These are phyloP conservation scores for Ogataea kodamae DNA, from an alignment of 805 yeast genomes.

Conservation along the genomic window DNA sequence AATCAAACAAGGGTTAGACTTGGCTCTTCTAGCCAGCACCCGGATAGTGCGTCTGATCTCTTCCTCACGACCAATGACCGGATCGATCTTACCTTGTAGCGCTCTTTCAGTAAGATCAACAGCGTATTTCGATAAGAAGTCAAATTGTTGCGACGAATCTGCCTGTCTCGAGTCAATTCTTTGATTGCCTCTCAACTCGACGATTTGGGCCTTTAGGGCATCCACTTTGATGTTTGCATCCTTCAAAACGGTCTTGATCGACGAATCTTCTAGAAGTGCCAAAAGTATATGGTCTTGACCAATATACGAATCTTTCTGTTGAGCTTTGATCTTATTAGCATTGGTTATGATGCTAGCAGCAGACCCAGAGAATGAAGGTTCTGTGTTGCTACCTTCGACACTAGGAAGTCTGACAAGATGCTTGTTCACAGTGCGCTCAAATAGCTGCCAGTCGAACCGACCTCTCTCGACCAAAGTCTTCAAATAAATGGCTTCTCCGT, in stretches of 20 bases:
- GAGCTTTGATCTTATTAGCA: slow-evolving; percentile 73
- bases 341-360: slow-evolving; percentile 69
- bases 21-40: slow-evolving; percentile 93
- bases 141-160: slow-evolving; percentile 80
- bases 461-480: slow-evolving; percentile 83
- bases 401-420: slow-evolving; percentile 81
- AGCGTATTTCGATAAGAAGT: slow-evolving; percentile 86
- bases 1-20: slow-evolving; percentile 92
- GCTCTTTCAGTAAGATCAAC: slow-evolving; percentile 92
- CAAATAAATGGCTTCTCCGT: slow-evolving; percentile 58
- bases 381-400: slow-evolving; percentile 86
- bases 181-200: slow-evolving; percentile 81
- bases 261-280: slow-evolving; percentile 77
- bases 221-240: slow-evolving; percentile 67
- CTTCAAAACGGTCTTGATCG: slow-evolving; percentile 67
- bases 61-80: slow-evolving; percentile 98
- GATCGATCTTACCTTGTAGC: slow-evolving; percentile 90
- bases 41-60: slow-evolving; percentile 94
- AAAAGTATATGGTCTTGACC: slow-evolving; percentile 93
- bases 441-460: slow-evolving; percentile 78
- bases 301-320: slow-evolving; percentile 85
- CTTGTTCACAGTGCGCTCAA: slow-evolving; percentile 77
- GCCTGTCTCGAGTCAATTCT: slow-evolving; percentile 92
- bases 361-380: slow-evolving; percentile 71
- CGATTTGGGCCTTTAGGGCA: slow-evolving; percentile 71